phyloP scores from a whole-genome alignment of 2,329 filamentous ascomycete species.

The Diaporthe longicolla region DNA sequence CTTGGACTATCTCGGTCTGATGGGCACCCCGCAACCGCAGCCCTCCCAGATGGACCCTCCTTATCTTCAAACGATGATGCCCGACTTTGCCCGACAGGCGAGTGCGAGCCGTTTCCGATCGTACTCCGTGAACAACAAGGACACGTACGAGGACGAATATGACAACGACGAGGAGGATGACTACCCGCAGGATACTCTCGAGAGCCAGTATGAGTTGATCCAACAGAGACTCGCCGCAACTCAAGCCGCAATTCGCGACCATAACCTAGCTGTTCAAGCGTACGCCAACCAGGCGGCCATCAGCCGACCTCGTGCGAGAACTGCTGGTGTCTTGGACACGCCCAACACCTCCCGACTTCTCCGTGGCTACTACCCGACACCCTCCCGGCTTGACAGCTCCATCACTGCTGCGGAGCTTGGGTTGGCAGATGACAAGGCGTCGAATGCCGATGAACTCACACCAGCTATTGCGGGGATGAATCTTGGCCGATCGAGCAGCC shows the following conservation, averaged over 20 bases:
- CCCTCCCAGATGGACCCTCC: conserved; percentile 81
- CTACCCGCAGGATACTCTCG: conserved; percentile 64
- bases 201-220: conserved; percentile 72
- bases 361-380: conserved; percentile 82
- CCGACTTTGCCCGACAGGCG: conserved; percentile 80
- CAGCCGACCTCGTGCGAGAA: conserved; percentile 88
- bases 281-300: conserved; percentile 88
- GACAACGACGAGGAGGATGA: conserved; percentile 75
- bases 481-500: conserved; percentile 75
- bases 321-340: conserved; percentile 88
- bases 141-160: conserved; percentile 93
- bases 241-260: conserved; percentile 83
- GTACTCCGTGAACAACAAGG: conserved; percentile 98
- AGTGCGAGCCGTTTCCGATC: conserved; percentile 92
- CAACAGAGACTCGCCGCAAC: conserved; percentile 76
- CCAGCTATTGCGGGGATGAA: conserved; percentile 88
- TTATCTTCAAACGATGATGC: conserved; percentile 79
- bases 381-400: conserved; percentile 79
- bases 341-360: conserved; percentile 73
- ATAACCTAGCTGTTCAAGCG: conserved; percentile 93
- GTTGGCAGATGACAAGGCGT: conserved; percentile 79
- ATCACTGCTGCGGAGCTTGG: conserved; percentile 83
- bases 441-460: conserved; percentile 78
- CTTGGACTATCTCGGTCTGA: conserved; percentile 93
- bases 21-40: conserved; percentile 89